These are phyloP conservation scores for Paraphoma sp. DNA, from an alignment of 2,329 filamentous ascomycete species.

Conservation along the genomic window DNA sequence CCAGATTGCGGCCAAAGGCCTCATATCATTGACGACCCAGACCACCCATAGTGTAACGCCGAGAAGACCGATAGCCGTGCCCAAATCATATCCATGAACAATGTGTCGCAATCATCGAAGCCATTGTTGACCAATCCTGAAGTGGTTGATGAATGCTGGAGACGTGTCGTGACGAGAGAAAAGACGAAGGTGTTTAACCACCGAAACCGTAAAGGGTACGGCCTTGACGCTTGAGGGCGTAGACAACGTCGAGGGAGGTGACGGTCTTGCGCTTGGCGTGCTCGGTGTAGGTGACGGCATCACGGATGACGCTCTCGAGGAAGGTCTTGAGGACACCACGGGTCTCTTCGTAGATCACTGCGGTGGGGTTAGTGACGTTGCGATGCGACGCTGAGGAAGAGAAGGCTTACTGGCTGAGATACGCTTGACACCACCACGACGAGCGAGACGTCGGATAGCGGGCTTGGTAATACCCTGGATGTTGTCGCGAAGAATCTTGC, in stretches of 20 bases:
- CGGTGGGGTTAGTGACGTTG: constrained; percentile 28
- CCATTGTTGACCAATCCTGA: constrained; percentile 17
- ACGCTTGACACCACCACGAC: constrained; percentile 62
- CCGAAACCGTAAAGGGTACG: constrained; percentile 86
- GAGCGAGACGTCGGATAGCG: constrained; percentile 61
- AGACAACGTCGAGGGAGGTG: constrained; percentile 70
- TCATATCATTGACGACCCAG: constrained; percentile 31
- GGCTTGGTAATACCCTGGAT: constrained; percentile 64
- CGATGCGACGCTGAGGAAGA: not conserved
- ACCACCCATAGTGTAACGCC: constrained; percentile 40
- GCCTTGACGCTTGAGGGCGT: constrained; percentile 69
- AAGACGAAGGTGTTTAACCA: constrained; percentile 65
- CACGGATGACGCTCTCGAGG: constrained; percentile 78
- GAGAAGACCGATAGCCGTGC: constrained; percentile 37
- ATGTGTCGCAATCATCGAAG: constrained; percentile 24
- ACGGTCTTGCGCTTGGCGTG: constrained; percentile 84
- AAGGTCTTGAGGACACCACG: constrained; percentile 80
- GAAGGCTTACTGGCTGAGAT: constrained; percentile 56
- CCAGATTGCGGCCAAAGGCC: constrained; percentile 22
- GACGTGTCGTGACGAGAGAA: constrained; percentile 16
- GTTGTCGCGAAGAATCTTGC: constrained; percentile 63
- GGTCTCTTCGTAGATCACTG: constrained; percentile 81
- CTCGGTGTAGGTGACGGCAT: constrained; percentile 79
- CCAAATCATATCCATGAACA: constrained; percentile 34
- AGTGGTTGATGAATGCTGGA: constrained; percentile 12